Conservation (phyloP, 139 green algal genomes). For the Micromonas pusilla region DNA sequence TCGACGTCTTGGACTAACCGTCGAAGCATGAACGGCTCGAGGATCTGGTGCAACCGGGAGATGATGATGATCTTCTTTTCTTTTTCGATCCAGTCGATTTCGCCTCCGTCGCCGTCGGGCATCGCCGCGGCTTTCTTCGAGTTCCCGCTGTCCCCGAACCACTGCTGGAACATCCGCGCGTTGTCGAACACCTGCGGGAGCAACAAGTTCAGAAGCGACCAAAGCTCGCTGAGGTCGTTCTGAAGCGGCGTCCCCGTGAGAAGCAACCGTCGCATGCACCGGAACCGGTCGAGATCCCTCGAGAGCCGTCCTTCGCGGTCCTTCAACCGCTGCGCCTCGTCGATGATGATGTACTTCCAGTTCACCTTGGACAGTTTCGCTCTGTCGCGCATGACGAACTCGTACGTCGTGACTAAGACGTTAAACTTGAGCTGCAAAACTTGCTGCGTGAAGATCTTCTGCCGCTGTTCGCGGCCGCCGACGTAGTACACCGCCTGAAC, state of each 20-base stretch:
- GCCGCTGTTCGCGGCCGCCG: slow-evolving; percentile 59
- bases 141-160: slow-evolving; percentile 37
- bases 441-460: slow-evolving; percentile 52
- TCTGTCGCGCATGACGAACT: slow-evolving; percentile 92
- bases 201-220: slow-evolving; percentile 82
- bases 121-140: slow-evolving; percentile 28
- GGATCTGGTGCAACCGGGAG: slow-evolving; percentile 76
- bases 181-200: slow-evolving; percentile 93
- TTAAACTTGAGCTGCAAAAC: slow-evolving; percentile 73
- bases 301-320: slow-evolving; percentile 69
- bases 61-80: slow-evolving; percentile 84
- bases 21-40: slow-evolving; percentile 96
- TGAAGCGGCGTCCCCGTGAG: slow-evolving; percentile 55
- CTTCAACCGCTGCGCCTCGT: slow-evolving; percentile 98
- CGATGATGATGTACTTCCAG: slow-evolving; percentile 97
- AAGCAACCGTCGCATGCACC: slow-evolving; percentile 54
- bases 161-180: slow-evolving; percentile 74
- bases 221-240: slow-evolving; percentile 75
- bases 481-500: slow-evolving; percentile 67
- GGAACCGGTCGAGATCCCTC: slow-evolving; percentile 73
- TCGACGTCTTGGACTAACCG: slow-evolving; percentile 81
- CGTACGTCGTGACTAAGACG: slow-evolving; percentile 95
- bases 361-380: slow-evolving; percentile 61
- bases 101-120: slow-evolving; percentile 32
- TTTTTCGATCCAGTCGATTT: slow-evolving; percentile 67